These are phyloP conservation scores for Capsicum rhomboideum DNA, from an alignment of 257 asterid genomes.

Conservation along the genomic window DNA sequence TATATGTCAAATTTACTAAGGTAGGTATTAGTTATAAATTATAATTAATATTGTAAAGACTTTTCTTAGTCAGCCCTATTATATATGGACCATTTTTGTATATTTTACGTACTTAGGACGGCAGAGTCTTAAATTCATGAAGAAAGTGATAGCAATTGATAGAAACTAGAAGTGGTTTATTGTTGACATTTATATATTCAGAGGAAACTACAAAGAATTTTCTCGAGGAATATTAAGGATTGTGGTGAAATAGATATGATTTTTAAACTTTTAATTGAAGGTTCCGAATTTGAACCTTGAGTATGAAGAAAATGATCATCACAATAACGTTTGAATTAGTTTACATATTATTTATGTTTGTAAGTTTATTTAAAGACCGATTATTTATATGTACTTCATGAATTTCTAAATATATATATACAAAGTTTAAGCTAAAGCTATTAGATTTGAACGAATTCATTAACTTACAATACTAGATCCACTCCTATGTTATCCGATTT, in stretches of 20 bases:
- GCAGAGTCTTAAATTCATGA: neutral
- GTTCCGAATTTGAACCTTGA: too few relatives aligned
- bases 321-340: too few relatives aligned
- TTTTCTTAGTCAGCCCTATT: neutral
- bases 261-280: neutral
- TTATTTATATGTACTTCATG: too few relatives aligned
- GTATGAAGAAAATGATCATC: neutral
- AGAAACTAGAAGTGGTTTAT: neutral
- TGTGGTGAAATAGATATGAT: neutral
- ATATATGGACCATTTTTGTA: neutral
- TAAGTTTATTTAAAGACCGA: too few relatives aligned
- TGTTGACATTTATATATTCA: neutral
- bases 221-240: neutral
- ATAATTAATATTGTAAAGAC: neutral
- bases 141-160: neutral
- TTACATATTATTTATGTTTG: too few relatives aligned
- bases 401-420: too few relatives aligned
- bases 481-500: too few relatives aligned
- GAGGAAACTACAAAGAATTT: neutral
- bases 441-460: too few relatives aligned
- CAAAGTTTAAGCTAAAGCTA: too few relatives aligned
- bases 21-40: neutral
- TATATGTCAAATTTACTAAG: neutral
- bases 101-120: neutral
- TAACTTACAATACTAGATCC: too few relatives aligned